Base-by-base conservation (phyloP, 768 basidiomycete genomes). In the Boletus tomentosulus region DNA sequence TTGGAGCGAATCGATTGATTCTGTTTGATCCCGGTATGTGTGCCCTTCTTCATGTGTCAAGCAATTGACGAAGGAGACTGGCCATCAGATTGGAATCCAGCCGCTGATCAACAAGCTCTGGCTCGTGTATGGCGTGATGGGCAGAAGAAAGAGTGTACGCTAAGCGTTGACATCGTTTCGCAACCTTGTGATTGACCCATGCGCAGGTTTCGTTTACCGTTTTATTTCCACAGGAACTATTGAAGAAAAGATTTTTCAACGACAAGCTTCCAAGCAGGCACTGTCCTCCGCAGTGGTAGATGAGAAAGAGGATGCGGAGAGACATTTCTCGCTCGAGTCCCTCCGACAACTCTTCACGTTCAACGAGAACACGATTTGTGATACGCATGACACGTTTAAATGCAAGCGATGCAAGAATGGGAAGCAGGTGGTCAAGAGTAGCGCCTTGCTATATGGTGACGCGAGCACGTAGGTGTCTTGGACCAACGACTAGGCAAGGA, bases 111-210 rank as follows among this genome's bases (percentile, higher is more conserved):
- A 67, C 96, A 99, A 69, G 96, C 96, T 8, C 78, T 99, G 6
- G 96, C 96, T 42, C 92, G 96, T 68, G 96, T 99, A 9, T 99
- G 96, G 96, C 89, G 96, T 74, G 96, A 99, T 65, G 96, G 96
- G 0, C 96, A 98, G 71, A 99, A 97, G 83, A 98, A 98, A 82
- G 95, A 97, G 73, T 99, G 96, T 94, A 65, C 50, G 89, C 66
- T 24, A 16, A 30, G 13, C 5, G 9, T 49, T 12, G 27, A 30
- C n/a, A n/a, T 22, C 6, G 8, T 38, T 39, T 2, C 5, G 38
- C 8, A 12, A 47, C 45, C 9, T 16, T 11, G 15, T 51, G 34
- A 34, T 35, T 57, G 41, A 58, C 44, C 28, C 15, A 2, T 39
- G 15, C 24, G 4, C 47, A 96, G 92, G 93, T 65, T 99, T 99